These are phyloP conservation scores for Triticum timopheevii DNA, from an alignment of 176 grass and related monocot genomes.

Conservation along the genomic window DNA sequence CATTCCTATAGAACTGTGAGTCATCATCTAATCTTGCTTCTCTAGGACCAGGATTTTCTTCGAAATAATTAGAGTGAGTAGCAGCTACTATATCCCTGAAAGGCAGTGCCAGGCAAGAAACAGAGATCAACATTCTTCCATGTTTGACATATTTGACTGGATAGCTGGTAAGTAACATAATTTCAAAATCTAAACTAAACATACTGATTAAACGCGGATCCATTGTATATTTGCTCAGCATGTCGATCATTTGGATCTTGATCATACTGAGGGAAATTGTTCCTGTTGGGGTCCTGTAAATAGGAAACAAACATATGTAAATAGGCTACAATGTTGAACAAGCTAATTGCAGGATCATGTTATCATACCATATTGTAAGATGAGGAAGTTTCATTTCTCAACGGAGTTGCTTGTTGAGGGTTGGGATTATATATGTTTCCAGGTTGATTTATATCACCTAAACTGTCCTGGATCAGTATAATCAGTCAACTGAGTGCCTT, in stretches of 20 bases:
- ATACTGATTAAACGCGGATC: conserved; percentile 41
- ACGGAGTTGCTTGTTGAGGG: conserved; percentile 36
- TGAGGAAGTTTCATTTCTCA: conserved; percentile 36
- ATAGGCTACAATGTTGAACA: background rate
- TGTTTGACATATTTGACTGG: background rate
- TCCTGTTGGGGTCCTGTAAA: conserved; percentile 43
- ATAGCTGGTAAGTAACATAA: background rate
- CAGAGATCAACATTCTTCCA: conserved; percentile 20
- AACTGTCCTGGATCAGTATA: conserved; percentile 60
- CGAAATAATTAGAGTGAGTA: conserved; percentile 48
- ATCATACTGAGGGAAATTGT: conserved; percentile 36
- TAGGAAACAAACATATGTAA: conserved; percentile 10
- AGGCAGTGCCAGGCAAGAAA: conserved; percentile 20
- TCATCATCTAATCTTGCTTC: conserved; percentile 41
- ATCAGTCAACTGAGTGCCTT: conserved; percentile 34
- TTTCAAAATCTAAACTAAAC: conserved; percentile 4
- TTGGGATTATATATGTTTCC: conserved; percentile 37
- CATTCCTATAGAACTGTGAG: conserved; percentile 31
- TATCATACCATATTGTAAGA: conserved; percentile 48
- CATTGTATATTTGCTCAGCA: conserved; percentile 31
- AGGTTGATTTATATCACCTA: conserved; percentile 44
- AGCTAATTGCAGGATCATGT: background rate
- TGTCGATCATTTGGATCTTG: conserved; percentile 41
- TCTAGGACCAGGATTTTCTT: conserved; percentile 50
- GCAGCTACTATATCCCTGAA: conserved; percentile 61